Percentiles rank a stretch among this genome's conserved stretches.
These are phyloP conservation scores for Alternaria gaisen DNA, from an alignment of 2,329 filamentous ascomycete species.

Conservation along the genomic window DNA sequence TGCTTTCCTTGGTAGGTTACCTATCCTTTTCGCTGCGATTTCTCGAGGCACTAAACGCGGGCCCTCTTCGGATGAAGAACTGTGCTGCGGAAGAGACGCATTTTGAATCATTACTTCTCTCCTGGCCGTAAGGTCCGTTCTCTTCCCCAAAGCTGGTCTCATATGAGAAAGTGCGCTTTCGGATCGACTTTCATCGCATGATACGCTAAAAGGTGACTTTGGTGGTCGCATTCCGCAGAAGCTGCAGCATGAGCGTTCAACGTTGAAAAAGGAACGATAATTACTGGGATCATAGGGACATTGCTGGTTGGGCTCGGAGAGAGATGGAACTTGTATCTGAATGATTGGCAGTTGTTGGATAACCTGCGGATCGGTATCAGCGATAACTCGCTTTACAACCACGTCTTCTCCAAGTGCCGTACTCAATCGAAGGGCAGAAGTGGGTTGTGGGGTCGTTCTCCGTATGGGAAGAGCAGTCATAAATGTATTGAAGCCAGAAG, in stretches of 20 bases:
- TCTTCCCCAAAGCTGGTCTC: neutral
- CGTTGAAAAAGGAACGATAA: slow-evolving; percentile 30
- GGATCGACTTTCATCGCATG: slow-evolving; percentile 25
- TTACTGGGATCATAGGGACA: slow-evolving; percentile 30
- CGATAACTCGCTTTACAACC: neutral
- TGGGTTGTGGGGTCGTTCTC: slow-evolving; percentile 5
- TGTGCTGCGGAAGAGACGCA: neutral
- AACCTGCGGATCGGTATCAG: neutral
- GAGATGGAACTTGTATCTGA: slow-evolving; percentile 14
- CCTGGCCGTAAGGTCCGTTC: neutral
- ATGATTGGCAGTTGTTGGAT: slow-evolving; percentile 1
- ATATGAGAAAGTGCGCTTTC: slow-evolving; percentile 24
- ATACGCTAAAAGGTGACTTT: slow-evolving; percentile 11
- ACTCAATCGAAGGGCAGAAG: neutral
- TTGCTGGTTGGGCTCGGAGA: slow-evolving; percentile 11
- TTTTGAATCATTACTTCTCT: neutral
- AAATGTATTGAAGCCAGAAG: slow-evolving; percentile 20
- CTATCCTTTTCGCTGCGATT: slow-evolving; percentile 18
- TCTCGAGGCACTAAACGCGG: slow-evolving; percentile 19
- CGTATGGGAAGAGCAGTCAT: slow-evolving; percentile 15
- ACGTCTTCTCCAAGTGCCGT: slow-evolving; percentile 9
- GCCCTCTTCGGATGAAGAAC: slow-evolving; percentile 11
- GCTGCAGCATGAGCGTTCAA: slow-evolving; percentile 25
- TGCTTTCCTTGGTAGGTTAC: slow-evolving; percentile 23
- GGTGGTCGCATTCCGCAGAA: slow-evolving; percentile 27